These are phyloP conservation scores for Chaetomium globosum DNA, from an alignment of 2,329 filamentous ascomycete genomes.

Conservation along the genomic window DNA sequence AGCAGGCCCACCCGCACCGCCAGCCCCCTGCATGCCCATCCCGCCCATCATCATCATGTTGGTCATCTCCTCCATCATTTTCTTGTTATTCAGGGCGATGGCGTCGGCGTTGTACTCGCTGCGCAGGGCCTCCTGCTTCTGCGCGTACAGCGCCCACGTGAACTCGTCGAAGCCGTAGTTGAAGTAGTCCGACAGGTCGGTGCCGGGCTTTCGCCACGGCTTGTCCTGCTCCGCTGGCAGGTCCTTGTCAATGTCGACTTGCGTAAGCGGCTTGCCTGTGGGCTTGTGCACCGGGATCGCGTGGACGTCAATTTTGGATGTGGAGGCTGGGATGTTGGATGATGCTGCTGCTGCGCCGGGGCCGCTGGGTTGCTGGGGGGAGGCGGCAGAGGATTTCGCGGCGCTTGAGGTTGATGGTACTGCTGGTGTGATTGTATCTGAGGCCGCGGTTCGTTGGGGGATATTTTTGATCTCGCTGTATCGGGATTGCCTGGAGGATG, in stretches of 20 bases:
- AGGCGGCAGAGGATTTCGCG: constrained; percentile 50
- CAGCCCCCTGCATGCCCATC: constrained; percentile 44
- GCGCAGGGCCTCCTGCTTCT: constrained; percentile 80
- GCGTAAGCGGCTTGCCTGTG: constrained; percentile 79
- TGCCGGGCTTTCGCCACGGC: constrained; percentile 91
- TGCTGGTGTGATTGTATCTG: constrained; percentile 46
- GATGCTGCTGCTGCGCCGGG: constrained; percentile 25
- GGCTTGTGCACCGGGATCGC: constrained; percentile 76
- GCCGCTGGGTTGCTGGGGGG: constrained; percentile 49
- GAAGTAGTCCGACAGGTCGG: constrained; percentile 95
- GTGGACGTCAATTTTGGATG: constrained; percentile 83
- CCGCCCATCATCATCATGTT: constrained; percentile 68
- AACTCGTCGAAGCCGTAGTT: constrained; percentile 99
- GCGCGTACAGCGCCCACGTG: constrained; percentile 91
- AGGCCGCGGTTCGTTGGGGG: constrained; percentile 60
- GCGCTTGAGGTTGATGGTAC: constrained; percentile 36
- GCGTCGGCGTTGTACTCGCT: constrained; percentile 72
- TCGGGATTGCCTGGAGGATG: constrained; percentile 54
- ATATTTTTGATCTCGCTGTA: constrained; percentile 69
- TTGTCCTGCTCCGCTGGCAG: constrained; percentile 77
- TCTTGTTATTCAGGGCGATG: constrained; percentile 69
- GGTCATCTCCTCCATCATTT: constrained; percentile 73
- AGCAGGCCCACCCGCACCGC: constrained; percentile 10
- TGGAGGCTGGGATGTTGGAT: constrained; percentile 61
- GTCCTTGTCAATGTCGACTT: constrained; percentile 72